Evolutionary conservation across 1,139 yeast genomes (phyloP), one percentile per base, ranked within the genome.

Genomic region (Scheffersomyces insectosa): DNA sequence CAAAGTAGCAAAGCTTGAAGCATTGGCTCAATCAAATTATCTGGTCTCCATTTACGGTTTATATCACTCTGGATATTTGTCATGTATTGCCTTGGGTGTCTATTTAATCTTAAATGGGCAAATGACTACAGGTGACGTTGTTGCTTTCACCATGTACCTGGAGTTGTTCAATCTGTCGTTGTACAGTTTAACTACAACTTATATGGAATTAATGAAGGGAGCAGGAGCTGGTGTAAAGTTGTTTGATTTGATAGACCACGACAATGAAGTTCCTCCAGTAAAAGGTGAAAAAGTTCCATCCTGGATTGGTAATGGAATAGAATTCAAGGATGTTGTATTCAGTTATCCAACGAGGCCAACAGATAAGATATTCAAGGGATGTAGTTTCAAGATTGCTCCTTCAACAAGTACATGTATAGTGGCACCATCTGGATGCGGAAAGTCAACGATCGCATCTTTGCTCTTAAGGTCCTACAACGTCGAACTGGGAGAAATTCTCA

Each of bases 351-450:
- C 96, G 1, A 78, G 97, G 47, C 88, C 88, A n/a, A 80, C 83
- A 45, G 88, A 86, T 42, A 63, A 68, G 37, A 83, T 91, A 12
- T 83, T 91, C 59, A 65, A 82, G 16, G 78, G 80, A n/a, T 75
- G 90, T 55, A 69, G 77, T 33, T 76, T 90, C 42, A 71, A 66
- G 9, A 77, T 90, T 30, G 64, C 73, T 11, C 79, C 87, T 3
- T 90, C 93, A 12, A 84, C 89, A 42, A 88, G 89, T 46, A 83
- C 93, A 5, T 93, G 97, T 57, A 77, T 90, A 42, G 97, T 89
- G 12, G 97, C 97, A 1, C 88, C 93, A 12, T 87, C 96, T 14
- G 97, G 97, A 0, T 84, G 95, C 44, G 97, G 97, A 14, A 90
- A 90, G 59, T 86, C 95, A 4, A 90, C 97, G 0, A 77, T 90